These are phyloP conservation scores for Leptomonas seymouri DNA, from an alignment of 208 protist genomes.

Conservation along the genomic window DNA sequence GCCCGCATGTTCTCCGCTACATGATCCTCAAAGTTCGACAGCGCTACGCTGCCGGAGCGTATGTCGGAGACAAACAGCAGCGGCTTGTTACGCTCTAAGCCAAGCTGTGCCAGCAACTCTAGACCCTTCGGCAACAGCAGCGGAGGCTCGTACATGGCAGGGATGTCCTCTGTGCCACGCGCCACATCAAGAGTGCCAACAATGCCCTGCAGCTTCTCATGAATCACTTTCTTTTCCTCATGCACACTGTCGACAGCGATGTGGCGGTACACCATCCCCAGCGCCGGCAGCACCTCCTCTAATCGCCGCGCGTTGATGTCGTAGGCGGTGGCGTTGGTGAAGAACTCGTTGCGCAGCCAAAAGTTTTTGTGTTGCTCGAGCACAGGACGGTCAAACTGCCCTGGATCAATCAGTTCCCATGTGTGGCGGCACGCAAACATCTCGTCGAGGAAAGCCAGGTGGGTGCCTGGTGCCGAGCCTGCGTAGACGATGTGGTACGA, in stretches of 20 bases:
- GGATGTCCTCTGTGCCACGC: slow-evolving; percentile 85
- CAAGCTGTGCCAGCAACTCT: slow-evolving; percentile 73
- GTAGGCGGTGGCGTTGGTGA: slow-evolving; percentile 94
- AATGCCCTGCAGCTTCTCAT: slow-evolving; percentile 65
- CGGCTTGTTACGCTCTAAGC: slow-evolving; percentile 74
- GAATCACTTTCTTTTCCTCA: slow-evolving; percentile 56
- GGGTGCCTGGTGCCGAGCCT: slow-evolving; percentile 94
- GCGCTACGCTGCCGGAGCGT: slow-evolving; percentile 81
- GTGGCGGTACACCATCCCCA: slow-evolving; percentile 63
- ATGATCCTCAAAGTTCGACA: slow-evolving; percentile 91
- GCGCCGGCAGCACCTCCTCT: slow-evolving; percentile 53
- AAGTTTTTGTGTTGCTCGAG: slow-evolving; percentile 73
- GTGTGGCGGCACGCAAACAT: slow-evolving; percentile 86
- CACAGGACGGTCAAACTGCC: slow-evolving; percentile 82
- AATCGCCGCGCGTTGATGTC: slow-evolving; percentile 85
- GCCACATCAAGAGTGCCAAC: slow-evolving; percentile 88
- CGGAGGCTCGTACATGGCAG: slow-evolving; percentile 85
- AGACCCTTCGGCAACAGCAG: slow-evolving; percentile 67
- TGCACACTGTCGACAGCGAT: slow-evolving; percentile 44
- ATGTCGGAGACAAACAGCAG: slow-evolving; percentile 96
- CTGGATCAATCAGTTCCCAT: slow-evolving; percentile 95
- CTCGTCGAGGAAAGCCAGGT: slow-evolving; percentile 90
- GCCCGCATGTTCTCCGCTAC: slow-evolving; percentile 92
- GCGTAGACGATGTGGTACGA: slow-evolving; percentile 95
- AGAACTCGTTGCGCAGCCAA: slow-evolving; percentile 93